phyloP scores from a whole-genome alignment of 1,284 basidiomycete genomes.

The Pyrrhoderma noxium region DNA sequence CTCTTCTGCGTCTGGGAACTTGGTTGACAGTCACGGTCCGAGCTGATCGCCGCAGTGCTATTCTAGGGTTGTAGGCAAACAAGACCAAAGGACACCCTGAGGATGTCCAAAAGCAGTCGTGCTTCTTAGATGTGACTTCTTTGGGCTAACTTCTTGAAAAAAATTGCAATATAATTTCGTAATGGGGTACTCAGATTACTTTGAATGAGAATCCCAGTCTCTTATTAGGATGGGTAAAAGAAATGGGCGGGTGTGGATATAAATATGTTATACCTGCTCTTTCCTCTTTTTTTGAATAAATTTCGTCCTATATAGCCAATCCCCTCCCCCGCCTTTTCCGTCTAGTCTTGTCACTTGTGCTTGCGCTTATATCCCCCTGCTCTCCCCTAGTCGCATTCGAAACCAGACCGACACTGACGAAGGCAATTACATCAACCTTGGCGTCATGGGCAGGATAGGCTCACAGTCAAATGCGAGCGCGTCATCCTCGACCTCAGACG shows the following conservation, averaged over 20 bases:
- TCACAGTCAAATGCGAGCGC: slow-evolving; percentile 6
- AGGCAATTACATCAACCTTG: not conserved
- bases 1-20: too few relatives aligned
- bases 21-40: too few relatives aligned
- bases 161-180: not conserved
- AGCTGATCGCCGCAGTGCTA: not conserved
- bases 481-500: too few relatives aligned
- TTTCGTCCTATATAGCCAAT: not conserved
- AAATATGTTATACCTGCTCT: not conserved
- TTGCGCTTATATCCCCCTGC: not conserved
- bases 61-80: not conserved
- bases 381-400: not conserved
- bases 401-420: too few relatives aligned
- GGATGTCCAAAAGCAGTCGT: too few relatives aligned
- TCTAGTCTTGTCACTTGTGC: not conserved
- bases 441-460: slow-evolving; percentile 8
- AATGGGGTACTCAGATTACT: not conserved
- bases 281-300: not conserved
- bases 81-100: not conserved
- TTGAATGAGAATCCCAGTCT: not conserved
- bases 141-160: not conserved
- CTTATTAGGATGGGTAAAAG: not conserved
- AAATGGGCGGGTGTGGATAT: not conserved
- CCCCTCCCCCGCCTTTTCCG: not conserved
- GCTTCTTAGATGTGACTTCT: not conserved